These are phyloP conservation scores for Nicotiana paniculata DNA, from an alignment of 257 asterid genomes.

Conservation along the genomic window DNA sequence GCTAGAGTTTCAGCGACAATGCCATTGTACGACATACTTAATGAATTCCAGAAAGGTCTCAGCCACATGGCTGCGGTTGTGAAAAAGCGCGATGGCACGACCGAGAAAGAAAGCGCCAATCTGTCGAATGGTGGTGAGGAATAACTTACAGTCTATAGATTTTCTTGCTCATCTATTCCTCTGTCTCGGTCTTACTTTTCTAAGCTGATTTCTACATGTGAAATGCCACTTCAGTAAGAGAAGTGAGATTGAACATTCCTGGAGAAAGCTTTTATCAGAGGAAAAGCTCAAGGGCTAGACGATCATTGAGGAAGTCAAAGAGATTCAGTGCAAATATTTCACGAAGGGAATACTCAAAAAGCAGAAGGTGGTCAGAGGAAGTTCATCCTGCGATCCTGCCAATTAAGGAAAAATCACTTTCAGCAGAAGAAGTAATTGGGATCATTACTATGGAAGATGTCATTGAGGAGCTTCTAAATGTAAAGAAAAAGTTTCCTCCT, in stretches of 20 bases:
- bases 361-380: slow-evolving; percentile 36
- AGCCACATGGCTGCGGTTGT: slow-evolving; percentile 82
- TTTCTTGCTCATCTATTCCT: neutral
- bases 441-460: slow-evolving; percentile 41
- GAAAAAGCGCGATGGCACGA: slow-evolving; percentile 11
- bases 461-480: slow-evolving; percentile 26
- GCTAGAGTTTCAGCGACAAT: slow-evolving; percentile 25
- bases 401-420: slow-evolving; percentile 16
- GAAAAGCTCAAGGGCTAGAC: slow-evolving; percentile 14
- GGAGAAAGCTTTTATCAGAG: slow-evolving; percentile 4
- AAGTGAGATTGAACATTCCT: slow-evolving; percentile 20
- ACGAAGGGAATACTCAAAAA: slow-evolving; percentile 19
- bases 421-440: slow-evolving; percentile 23
- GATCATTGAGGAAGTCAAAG: slow-evolving; percentile 18
- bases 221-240: slow-evolving; percentile 13
- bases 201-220: neutral
- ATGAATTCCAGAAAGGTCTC: slow-evolving; percentile 76
- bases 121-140: slow-evolving; percentile 1
- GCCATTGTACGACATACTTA: slow-evolving; percentile 55
- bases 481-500: neutral
- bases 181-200: neutral
- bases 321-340: slow-evolving; percentile 11
- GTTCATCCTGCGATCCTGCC: slow-evolving; percentile 29
- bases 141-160: neutral
- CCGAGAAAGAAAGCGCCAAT: neutral